Evolutionary conservation across 345 rosid genomes (phyloP).

Genomic region (Salix dunnii): DNA sequence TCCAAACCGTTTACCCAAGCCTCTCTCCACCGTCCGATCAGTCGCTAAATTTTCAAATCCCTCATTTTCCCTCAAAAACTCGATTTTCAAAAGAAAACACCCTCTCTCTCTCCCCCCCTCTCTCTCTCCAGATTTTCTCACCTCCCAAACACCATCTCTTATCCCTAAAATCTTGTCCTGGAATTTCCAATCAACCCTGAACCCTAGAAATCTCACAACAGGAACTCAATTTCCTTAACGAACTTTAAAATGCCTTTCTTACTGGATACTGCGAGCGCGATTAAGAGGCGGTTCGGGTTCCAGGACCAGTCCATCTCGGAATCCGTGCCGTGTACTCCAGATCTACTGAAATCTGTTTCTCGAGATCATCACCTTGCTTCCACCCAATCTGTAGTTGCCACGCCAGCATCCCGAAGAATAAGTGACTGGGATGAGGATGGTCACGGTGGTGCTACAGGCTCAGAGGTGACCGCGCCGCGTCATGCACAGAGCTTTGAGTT

Average conservation of each 20-base stretch:
- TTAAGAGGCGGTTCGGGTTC: constrained; percentile 84
- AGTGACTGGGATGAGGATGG: constrained; percentile 45
- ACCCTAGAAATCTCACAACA: not conserved
- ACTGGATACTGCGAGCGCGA: constrained; percentile 76
- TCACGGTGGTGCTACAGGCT: constrained; percentile 11
- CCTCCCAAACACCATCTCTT: not conserved
- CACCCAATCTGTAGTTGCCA: constrained; percentile 21
- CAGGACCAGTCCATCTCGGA: constrained; percentile 54
- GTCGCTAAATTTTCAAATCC: not conserved
- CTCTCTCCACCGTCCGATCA: constrained; percentile 25
- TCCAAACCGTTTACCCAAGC: constrained; percentile 24
- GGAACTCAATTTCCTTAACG: no score
- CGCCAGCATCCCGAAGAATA: constrained; percentile 38
- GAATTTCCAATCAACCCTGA: not conserved
- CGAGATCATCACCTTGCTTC: constrained; percentile 28
- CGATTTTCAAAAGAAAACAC: not conserved
- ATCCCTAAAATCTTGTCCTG: not conserved
- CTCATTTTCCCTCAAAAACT: not conserved
- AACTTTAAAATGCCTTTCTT: constrained; percentile 57
- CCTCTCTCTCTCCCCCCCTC: not conserved
- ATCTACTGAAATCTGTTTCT: constrained; percentile 44
- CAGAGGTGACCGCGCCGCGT: constrained; percentile 22
- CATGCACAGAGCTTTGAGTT: constrained; percentile 61
- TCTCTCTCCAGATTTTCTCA: not conserved
- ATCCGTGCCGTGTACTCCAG: constrained; percentile 43